Conservation (phyloP, 2,329 filamentous ascomycete species). For the Aspergillus japonicus region DNA sequence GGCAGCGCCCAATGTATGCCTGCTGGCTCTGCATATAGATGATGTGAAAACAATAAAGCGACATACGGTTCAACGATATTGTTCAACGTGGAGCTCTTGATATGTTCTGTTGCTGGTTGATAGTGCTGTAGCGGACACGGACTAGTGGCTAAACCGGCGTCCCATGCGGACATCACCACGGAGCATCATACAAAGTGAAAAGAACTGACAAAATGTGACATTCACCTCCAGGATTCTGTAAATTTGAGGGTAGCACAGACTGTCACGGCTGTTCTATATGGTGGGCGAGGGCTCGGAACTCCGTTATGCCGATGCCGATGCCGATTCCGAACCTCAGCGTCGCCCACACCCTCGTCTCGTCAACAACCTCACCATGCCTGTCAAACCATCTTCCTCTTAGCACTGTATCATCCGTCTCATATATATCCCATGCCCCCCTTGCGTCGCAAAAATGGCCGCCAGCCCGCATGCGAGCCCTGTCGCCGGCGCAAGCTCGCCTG, state of each 20-base stretch:
- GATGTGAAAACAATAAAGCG: no score
- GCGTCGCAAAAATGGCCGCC: slow-evolving; percentile 4
- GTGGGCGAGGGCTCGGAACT: not conserved
- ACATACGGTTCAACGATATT: rapidly evolving
- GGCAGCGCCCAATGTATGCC: no score
- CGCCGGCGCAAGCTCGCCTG: slow-evolving; percentile 7
- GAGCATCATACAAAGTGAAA: no score
- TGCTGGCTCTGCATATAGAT: no score
- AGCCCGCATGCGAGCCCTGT: slow-evolving; percentile 5
- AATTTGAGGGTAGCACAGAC: no score
- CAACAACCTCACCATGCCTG: not conserved
- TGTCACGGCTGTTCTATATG: not conserved
- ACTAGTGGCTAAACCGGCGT: no score
- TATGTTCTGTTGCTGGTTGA: no score
- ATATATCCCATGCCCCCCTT: not conserved
- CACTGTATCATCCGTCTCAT: not conserved
- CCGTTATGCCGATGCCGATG: slow-evolving; percentile 1
- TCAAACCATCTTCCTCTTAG: not conserved
- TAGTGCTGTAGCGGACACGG: no score
- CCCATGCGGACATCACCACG: no score
- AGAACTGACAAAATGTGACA: no score
- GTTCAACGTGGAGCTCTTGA: no score
- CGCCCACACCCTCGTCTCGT: not conserved
- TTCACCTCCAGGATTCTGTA: no score
- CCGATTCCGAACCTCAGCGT: not conserved